These are phyloP conservation scores for Cyclaneusma minus DNA, from an alignment of 2,329 filamentous ascomycete species.

Conservation along the genomic window DNA sequence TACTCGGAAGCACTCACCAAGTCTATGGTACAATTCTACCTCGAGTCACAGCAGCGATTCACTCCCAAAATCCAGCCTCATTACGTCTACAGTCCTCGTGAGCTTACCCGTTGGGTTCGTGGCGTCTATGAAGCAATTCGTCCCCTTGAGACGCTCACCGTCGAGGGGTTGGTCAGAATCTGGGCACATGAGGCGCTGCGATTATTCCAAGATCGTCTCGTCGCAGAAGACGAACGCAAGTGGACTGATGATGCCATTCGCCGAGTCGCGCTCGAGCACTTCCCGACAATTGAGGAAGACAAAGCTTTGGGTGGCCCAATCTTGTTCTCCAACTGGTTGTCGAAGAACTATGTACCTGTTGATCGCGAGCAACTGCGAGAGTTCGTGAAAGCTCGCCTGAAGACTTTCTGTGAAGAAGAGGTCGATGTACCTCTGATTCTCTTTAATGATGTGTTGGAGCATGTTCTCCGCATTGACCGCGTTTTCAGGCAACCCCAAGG, in stretches of 20 bases:
- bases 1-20: conserved; percentile 89
- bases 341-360: conserved; percentile 95
- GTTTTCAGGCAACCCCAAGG: conserved; percentile 98
- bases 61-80: conserved; percentile 95
- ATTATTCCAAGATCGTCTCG: conserved; percentile 92
- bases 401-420: conserved; percentile 98
- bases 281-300: conserved; percentile 87
- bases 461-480: conserved; percentile 93
- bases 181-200: conserved; percentile 96
- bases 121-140: conserved; percentile 95
- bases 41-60: conserved; percentile 87
- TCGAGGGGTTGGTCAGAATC: conserved; percentile 88
- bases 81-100: conserved; percentile 98
- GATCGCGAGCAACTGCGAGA: conserved; percentile 89
- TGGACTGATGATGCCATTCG: conserved; percentile 88
- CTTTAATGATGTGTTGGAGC: conserved; percentile 98
- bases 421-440: conserved; percentile 95
- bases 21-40: conserved; percentile 93
- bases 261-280: conserved; percentile 76
- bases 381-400: conserved; percentile 91
- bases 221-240: conserved; percentile 80
- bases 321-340: conserved; percentile 97
- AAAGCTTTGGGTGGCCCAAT: conserved; percentile 86
- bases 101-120: conserved; percentile 92
- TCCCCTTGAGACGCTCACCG: conserved; percentile 70